Evolutionary conservation across 2,329 filamentous ascomycete species (phyloP).

Genomic region (Aspergillus ustus): DNA sequence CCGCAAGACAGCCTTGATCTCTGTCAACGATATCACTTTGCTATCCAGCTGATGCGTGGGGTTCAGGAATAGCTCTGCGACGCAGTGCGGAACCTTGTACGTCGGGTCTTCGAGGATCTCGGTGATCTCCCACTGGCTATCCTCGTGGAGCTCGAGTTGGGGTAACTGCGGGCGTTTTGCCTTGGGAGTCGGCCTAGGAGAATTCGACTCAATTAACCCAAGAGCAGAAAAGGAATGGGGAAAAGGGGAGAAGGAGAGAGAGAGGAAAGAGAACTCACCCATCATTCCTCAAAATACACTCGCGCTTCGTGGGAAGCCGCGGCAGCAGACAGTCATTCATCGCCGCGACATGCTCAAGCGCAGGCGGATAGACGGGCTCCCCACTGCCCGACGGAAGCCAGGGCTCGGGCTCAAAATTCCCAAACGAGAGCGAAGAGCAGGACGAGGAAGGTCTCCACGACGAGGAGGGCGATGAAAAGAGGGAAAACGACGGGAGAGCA

Average conservation of each 20-base stretch:
- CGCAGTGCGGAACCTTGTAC: neutral
- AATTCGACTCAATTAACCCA: no score
- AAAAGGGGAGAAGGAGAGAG: neutral
- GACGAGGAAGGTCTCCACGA: neutral
- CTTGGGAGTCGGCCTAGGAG: constrained; percentile 2
- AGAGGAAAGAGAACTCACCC: neutral
- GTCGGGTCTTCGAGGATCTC: constrained; percentile 14
- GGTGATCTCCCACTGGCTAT: constrained; percentile 7
- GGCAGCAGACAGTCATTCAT: neutral
- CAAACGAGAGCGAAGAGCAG: neutral
- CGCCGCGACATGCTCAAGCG: neutral
- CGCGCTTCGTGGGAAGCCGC: neutral
- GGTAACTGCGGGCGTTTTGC: neutral
- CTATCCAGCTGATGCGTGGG: neutral
- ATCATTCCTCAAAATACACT: neutral
- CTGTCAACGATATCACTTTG: neutral
- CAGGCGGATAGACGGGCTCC: neutral
- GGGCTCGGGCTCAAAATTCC: neutral
- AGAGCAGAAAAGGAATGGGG: no score
- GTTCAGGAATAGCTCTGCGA: constrained; percentile 7
- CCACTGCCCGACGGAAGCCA: neutral
- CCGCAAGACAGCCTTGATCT: constrained; percentile 14
- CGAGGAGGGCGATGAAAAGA: neutral
- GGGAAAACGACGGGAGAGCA: neutral
- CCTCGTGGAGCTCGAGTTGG: neutral